phyloP scores from a whole-genome alignment of 2,329 filamentous ascomycete genomes.

The Knufia petricola region DNA sequence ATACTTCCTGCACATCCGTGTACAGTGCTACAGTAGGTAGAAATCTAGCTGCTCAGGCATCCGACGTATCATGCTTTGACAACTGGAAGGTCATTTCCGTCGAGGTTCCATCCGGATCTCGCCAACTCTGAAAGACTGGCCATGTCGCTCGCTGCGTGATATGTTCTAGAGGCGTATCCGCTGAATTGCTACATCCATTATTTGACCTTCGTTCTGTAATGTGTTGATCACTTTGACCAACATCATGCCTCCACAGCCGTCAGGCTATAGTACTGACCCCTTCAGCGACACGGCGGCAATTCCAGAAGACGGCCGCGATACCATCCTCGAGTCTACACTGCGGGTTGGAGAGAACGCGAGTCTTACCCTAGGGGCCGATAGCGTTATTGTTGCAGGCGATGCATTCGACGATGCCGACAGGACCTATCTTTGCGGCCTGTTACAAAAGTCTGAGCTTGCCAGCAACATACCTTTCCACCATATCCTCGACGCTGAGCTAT shows the following conservation, averaged over 20 bases:
- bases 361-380: slow-evolving; percentile 51
- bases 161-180: neutral
- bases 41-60: slow-evolving; percentile 11
- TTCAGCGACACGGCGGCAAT: slow-evolving; percentile 29
- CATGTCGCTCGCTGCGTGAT: neutral
- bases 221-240: neutral
- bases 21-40: too few relatives aligned
- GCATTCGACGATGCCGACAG: slow-evolving; percentile 9
- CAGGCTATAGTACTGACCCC: slow-evolving; percentile 24
- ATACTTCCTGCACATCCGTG: too few relatives aligned
- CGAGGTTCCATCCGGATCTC: neutral
- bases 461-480: slow-evolving; percentile 66
- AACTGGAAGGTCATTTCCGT: too few relatives aligned
- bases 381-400: slow-evolving; percentile 41
- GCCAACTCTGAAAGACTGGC: neutral
- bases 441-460: slow-evolving; percentile 27
- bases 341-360: slow-evolving; percentile 49
- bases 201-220: neutral
- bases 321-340: slow-evolving; percentile 39
- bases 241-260: neutral
- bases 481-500: slow-evolving; percentile 68
- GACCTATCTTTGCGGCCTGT: slow-evolving; percentile 39
- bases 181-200: neutral
- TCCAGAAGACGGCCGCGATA: slow-evolving; percentile 27
- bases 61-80: slow-evolving; percentile 11